These are phyloP conservation scores for Alternaria dauci DNA, from an alignment of 2,329 filamentous ascomycete genomes.

Conservation along the genomic window DNA sequence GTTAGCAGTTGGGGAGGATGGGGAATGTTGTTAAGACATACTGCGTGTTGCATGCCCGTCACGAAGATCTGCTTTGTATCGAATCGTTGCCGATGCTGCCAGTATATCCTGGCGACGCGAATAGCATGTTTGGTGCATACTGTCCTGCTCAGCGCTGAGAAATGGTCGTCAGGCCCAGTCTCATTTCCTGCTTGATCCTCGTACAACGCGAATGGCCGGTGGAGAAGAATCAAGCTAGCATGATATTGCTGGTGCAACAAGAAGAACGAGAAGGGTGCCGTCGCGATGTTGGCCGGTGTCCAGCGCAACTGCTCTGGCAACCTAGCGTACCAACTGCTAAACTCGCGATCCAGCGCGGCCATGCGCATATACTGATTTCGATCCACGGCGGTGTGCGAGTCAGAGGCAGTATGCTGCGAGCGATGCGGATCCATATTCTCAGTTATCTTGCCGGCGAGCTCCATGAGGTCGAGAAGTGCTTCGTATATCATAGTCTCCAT, in stretches of 20 bases:
- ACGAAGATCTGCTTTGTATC: conserved; percentile 61
- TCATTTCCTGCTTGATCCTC: conserved; percentile 51
- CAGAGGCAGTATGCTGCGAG: conserved; percentile 37
- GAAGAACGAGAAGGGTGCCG: conserved; percentile 57
- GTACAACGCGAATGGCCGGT: conserved; percentile 63
- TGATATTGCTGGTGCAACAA: conserved; percentile 66
- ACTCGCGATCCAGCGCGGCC: conserved; percentile 61
- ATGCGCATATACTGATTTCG: conserved; percentile 61
- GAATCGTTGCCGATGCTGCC: conserved; percentile 63
- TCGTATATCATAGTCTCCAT: conserved; percentile 58
- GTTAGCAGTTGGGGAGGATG: not conserved
- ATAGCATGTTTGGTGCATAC: conserved; percentile 66
- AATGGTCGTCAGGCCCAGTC: conserved; percentile 53
- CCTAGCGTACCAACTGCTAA: conserved; percentile 64
- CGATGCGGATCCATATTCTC: conserved; percentile 53
- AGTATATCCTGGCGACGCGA: conserved; percentile 62
- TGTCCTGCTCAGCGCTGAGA: conserved; percentile 58
- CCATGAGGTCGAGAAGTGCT: conserved; percentile 64
- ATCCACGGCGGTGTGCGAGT: conserved; percentile 44
- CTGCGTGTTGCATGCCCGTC: conserved; percentile 62
- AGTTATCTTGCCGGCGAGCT: conserved; percentile 62
- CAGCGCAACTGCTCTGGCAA: conserved; percentile 57
- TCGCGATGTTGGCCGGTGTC: conserved; percentile 48
- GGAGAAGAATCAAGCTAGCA: conserved; percentile 61
- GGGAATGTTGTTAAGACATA: conserved; percentile 21